Base-by-base conservation (phyloP, 2,329 filamentous ascomycete species). In the Anthostomella pinea region DNA sequence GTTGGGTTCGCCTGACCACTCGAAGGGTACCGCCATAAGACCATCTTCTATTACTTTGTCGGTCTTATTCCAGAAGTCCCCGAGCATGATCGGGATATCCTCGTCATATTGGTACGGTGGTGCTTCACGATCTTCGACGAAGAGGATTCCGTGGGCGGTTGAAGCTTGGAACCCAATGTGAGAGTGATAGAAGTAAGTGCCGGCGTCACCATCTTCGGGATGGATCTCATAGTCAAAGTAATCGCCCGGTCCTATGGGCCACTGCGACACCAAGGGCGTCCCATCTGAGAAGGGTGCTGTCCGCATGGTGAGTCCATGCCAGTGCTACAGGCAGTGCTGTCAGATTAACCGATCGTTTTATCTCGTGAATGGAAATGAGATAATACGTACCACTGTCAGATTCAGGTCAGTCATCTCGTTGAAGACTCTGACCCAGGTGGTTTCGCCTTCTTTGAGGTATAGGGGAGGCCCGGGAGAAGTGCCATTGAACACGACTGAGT, bases 151-250 rank as follows among this genome's bases (percentile, higher is more conserved):
- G 6, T 69, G 58, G 0, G 75, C 76, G 10, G 77, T 76, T 21
- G 75, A 59, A 0, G 75, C 73, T 51, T 85, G 79, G 39, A 83
- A 75, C 0, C 70, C 79, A 11, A 84, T 67, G 43, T 85, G 81
- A 0, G 79, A 83, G 52, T 85, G 81, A 50, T 84, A 85, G 53
- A 81, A 83, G 51, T 83, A 85, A 0, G 79, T 78, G 4, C 81
- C 81, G 0, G 76, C 72, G 35, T 77, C 70, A 5, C 70, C 72
- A 2, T 54, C 27, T 3, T 72, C 58, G 0, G 77, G 70, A 11
- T 67, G 67, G 3, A 85, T 60, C 50, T 85, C 79, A 52, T 85
- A 85, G 60, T 85, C 81, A 56, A 85, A 85, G 59, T 75, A 85
- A 40, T 76, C 68, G 1, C 65, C 58, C 0, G 78, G 69, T 0